These are phyloP conservation scores for Leccinum boreale DNA, from an alignment of 768 basidiomycete species.

Conservation along the genomic window DNA sequence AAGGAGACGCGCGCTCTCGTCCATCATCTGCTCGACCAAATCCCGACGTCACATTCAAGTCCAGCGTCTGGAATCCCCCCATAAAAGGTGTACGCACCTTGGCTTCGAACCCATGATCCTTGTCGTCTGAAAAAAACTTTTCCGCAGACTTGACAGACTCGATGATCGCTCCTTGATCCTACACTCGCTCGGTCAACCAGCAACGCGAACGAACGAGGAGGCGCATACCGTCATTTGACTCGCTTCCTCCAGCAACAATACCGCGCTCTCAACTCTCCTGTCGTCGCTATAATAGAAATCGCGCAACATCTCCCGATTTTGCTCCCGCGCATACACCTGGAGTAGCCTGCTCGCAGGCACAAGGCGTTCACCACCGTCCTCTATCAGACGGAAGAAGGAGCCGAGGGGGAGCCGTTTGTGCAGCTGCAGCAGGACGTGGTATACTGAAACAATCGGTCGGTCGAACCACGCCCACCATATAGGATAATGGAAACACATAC, in stretches of 20 bases:
- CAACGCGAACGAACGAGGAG: background rate
- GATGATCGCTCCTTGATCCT: constrained; percentile 76
- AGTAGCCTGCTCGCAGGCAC: constrained; percentile 74
- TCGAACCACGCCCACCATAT: background rate
- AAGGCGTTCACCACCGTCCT: constrained; percentile 79
- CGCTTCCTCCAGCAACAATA: constrained; percentile 85
- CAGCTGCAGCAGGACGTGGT: constrained; percentile 87
- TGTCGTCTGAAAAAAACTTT: constrained; percentile 94
- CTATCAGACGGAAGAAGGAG: constrained; percentile 90
- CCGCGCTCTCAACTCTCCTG: constrained; percentile 87
- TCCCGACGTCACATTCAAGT: background rate
- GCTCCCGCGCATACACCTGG: constrained; percentile 88
- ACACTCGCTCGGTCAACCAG: constrained; percentile 3
- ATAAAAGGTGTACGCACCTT: constrained; percentile 49
- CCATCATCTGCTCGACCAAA: constrained; percentile 70
- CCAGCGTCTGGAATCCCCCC: background rate
- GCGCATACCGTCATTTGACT: constrained; percentile 54
- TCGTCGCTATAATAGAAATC: constrained; percentile 99
- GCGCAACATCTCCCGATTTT: constrained; percentile 85
- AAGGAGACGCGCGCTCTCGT: constrained; percentile 78
- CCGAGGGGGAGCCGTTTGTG: constrained; percentile 82
- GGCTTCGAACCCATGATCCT: constrained; percentile 86
- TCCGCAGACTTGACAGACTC: constrained; percentile 76
- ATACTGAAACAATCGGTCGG: constrained; percentile 52
- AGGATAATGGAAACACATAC: constrained; percentile 41